phyloP scores from a whole-genome alignment of 2,329 filamentous ascomycete species.

The Fusarium bactridioides region DNA sequence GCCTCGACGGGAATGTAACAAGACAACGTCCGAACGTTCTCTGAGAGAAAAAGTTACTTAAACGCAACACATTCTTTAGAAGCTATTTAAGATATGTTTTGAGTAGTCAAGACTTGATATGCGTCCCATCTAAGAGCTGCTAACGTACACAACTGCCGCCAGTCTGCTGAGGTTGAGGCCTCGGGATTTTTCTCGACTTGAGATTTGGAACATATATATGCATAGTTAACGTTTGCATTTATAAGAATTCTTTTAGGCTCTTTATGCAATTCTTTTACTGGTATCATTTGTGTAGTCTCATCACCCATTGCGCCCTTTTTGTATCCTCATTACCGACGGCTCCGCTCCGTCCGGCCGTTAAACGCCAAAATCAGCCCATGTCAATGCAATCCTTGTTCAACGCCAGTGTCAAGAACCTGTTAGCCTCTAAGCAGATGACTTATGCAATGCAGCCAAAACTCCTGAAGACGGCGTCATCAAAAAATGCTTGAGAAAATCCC shows the following conservation, averaged over 20 bases:
- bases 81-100: not conserved
- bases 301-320: conserved; percentile 28
- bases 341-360: conserved; percentile 20
- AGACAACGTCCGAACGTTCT: not conserved
- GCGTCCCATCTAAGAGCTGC: not conserved
- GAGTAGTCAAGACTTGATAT: not conserved
- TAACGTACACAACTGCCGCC: not conserved
- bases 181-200: not conserved
- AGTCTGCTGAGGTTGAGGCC: not conserved
- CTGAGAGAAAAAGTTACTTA: not conserved
- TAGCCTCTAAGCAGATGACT: not conserved
- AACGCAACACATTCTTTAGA: not conserved
- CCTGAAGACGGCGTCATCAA: not conserved
- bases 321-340: conserved; percentile 20
- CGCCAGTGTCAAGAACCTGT: conserved; percentile 28
- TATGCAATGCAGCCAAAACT: conserved; percentile 6
- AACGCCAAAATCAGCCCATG: conserved; percentile 35
- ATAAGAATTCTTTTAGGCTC: not conserved
- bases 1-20: not conserved
- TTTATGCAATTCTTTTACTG: conserved; percentile 17
- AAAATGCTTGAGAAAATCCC: conserved; percentile 26
- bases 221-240: not conserved
- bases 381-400: conserved; percentile 23
- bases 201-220: not conserved
- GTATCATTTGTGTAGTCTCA: conserved; percentile 27